phyloP scores from a whole-genome alignment of 78 protist genomes.

The Chrysochromulina parva region DNA sequence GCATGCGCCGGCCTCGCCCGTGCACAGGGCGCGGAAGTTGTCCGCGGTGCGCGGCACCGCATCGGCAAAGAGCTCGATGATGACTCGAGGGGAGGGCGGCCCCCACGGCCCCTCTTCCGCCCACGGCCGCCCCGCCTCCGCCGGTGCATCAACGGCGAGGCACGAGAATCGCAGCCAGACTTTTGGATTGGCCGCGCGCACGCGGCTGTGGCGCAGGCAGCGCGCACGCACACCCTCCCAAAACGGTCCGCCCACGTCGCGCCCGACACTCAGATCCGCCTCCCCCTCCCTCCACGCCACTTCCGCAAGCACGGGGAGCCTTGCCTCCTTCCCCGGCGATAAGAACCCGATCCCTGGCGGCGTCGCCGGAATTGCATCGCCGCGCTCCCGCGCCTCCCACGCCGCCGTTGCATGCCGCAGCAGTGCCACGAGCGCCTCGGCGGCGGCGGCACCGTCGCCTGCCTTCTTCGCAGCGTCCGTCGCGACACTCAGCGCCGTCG shows the following conservation, averaged over 20 bases:
- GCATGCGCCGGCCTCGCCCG: slow-evolving; percentile 30
- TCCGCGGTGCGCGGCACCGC: slow-evolving; percentile 86
- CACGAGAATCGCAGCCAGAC: background rate
- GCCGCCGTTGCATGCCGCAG: too few species aligned
- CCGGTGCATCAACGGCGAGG: background rate
- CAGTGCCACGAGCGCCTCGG: too few species aligned
- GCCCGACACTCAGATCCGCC: background rate
- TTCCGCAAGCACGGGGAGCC: too few species aligned
- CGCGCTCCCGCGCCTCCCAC: too few species aligned
- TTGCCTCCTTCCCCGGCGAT: too few species aligned
- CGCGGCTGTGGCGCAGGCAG: background rate
- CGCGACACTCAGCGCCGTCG: too few species aligned
- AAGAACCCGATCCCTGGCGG: too few species aligned
- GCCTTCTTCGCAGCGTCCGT: too few species aligned
- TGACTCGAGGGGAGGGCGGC: slow-evolving; percentile 19
- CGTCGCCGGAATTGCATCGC: too few species aligned
- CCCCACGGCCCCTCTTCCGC: background rate
- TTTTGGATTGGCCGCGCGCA: background rate
- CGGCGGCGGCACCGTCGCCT: too few species aligned
- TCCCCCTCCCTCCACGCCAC: too few species aligned
- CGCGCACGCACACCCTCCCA: background rate
- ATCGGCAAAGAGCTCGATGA: slow-evolving; percentile 71
- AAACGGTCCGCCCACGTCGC: background rate
- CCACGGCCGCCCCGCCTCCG: background rate
- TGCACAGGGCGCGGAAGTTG: slow-evolving; percentile 88